Evolutionary conservation across 106 monocot species (phyloP).

Genomic region (Dendrobium officinale): DNA sequence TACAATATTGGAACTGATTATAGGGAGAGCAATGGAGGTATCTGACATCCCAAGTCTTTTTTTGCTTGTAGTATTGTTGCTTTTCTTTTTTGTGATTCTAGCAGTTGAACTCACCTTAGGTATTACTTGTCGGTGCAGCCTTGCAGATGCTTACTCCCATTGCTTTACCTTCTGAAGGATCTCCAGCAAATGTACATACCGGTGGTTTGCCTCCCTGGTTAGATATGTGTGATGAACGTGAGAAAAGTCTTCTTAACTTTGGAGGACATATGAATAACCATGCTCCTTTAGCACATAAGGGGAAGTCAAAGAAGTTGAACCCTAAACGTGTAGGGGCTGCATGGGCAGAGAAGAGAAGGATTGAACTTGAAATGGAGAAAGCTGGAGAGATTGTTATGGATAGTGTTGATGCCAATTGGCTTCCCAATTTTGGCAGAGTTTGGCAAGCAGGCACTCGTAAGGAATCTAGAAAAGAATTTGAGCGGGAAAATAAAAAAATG

Average conservation of each 20-base stretch:
- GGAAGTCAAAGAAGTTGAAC: slow-evolving; percentile 59
- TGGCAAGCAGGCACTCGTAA: slow-evolving; percentile 93
- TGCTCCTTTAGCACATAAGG: slow-evolving; percentile 13
- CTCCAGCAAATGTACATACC: slow-evolving; percentile 37
- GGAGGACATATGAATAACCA: not conserved
- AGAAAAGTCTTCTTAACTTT: slow-evolving; percentile 15
- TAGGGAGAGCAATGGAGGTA: slow-evolving; percentile 34
- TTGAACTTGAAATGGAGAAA: slow-evolving; percentile 82
- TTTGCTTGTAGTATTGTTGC: slow-evolving; percentile 4
- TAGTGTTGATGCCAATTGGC: slow-evolving; percentile 64
- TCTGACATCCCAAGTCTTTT: not conserved
- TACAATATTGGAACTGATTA: slow-evolving; percentile 26
- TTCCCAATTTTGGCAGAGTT: slow-evolving; percentile 96
- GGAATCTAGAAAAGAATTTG: slow-evolving; percentile 87
- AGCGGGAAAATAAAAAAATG: slow-evolving; percentile 41
- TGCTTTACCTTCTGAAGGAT: slow-evolving; percentile 23
- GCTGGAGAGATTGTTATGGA: slow-evolving; percentile 39
- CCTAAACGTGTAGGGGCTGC: slow-evolving; percentile 95
- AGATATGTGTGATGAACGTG: slow-evolving; percentile 35
- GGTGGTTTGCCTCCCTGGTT: slow-evolving; percentile 62
- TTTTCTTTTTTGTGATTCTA: not conserved
- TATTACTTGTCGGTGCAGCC: slow-evolving; percentile 2
- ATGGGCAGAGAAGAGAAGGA: slow-evolving; percentile 89
- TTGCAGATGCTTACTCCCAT: slow-evolving; percentile 21
- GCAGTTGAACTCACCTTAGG: not conserved